A percentile compares a stretch with the other conserved stretches of the same genome.
These are phyloP conservation scores for Bretziella fagacearum DNA, from an alignment of 2,329 filamentous ascomycete species.

Conservation along the genomic window DNA sequence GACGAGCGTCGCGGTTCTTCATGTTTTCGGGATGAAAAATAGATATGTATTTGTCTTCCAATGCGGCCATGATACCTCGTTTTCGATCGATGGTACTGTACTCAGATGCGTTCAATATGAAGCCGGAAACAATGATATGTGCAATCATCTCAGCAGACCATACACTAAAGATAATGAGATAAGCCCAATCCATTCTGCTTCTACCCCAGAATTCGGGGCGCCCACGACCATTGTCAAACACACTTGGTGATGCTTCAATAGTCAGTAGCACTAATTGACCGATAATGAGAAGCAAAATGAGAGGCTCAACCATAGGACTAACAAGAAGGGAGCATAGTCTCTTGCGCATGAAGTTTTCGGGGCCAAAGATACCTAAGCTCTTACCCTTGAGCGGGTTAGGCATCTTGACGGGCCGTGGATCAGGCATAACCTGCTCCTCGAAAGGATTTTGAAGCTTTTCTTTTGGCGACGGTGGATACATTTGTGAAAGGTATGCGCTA, in stretches of 20 bases:
- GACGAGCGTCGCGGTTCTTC: slow-evolving; percentile 33
- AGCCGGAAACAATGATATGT: slow-evolving; percentile 80
- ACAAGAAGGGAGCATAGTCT: slow-evolving; percentile 70
- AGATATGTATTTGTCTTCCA: slow-evolving; percentile 58
- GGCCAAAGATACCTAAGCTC: slow-evolving; percentile 67
- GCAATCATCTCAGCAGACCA: slow-evolving; percentile 76
- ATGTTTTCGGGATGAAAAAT: slow-evolving; percentile 72
- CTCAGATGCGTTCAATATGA: slow-evolving; percentile 76
- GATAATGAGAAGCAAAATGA: slow-evolving; percentile 74
- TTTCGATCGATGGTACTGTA: slow-evolving; percentile 81
- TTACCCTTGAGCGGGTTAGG: slow-evolving; percentile 72
- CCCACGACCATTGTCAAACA: slow-evolving; percentile 44
- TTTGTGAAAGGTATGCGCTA: slow-evolving; percentile 35
- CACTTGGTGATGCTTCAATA: slow-evolving; percentile 59
- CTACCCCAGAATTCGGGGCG: slow-evolving; percentile 50
- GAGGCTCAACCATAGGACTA: slow-evolving; percentile 69
- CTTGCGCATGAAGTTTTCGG: slow-evolving; percentile 57
- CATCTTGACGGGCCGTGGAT: slow-evolving; percentile 15
- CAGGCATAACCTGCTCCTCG: slow-evolving; percentile 15
- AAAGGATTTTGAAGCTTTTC: slow-evolving; percentile 13
- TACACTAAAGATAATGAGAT: slow-evolving; percentile 69
- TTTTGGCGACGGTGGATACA: slow-evolving; percentile 19
- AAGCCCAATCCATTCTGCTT: slow-evolving; percentile 56
- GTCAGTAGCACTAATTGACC: slow-evolving; percentile 77
- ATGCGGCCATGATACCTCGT: slow-evolving; percentile 53